These are phyloP conservation scores for Beverwykella pulmonaria DNA, from an alignment of 495 filamentous ascomycete species.

Conservation along the genomic window DNA sequence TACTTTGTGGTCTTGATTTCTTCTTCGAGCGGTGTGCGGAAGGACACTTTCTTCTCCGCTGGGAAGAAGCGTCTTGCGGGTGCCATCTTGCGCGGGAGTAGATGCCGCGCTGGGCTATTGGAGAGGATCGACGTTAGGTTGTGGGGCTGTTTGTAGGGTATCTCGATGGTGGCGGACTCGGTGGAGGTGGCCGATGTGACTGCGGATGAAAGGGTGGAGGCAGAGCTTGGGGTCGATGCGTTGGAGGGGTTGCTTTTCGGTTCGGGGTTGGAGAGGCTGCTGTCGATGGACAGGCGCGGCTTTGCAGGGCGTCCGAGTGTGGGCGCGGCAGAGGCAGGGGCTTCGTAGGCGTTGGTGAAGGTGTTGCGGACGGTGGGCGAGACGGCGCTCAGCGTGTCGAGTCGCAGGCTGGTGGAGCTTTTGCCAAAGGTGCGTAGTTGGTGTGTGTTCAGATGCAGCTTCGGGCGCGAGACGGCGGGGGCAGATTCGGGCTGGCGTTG, in stretches of 20 bases:
- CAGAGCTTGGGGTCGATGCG: conserved; percentile 31
- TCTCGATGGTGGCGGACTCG: conserved; percentile 33
- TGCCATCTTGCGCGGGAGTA: conserved; percentile 45
- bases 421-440: conserved; percentile 55
- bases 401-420: conserved; percentile 56
- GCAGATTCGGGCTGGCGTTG: conserved; percentile 43
- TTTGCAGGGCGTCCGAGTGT: conserved; percentile 25
- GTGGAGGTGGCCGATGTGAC: conserved; percentile 40
- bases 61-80: conserved; percentile 58
- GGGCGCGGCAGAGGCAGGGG: conserved; percentile 56
- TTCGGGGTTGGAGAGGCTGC: conserved; percentile 5
- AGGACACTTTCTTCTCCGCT: conserved; percentile 60
- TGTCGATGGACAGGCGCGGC: conserved; percentile 47
- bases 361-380: conserved; percentile 84
- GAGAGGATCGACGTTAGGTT: conserved; percentile 45
- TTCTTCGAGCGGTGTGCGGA: conserved; percentile 57
- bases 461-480: conserved; percentile 64
- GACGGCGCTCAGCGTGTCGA: conserved; percentile 61
- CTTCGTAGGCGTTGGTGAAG: conserved; percentile 75
- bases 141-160: conserved; percentile 45
- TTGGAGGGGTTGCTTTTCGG: conserved; percentile 14
- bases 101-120: conserved; percentile 45
- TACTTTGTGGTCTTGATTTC: conserved; percentile 58
- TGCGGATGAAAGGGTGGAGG: conserved; percentile 35
- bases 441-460: conserved; percentile 77